Conservation (phyloP, 257 asterid species). For the Primulina eburnea region DNA sequence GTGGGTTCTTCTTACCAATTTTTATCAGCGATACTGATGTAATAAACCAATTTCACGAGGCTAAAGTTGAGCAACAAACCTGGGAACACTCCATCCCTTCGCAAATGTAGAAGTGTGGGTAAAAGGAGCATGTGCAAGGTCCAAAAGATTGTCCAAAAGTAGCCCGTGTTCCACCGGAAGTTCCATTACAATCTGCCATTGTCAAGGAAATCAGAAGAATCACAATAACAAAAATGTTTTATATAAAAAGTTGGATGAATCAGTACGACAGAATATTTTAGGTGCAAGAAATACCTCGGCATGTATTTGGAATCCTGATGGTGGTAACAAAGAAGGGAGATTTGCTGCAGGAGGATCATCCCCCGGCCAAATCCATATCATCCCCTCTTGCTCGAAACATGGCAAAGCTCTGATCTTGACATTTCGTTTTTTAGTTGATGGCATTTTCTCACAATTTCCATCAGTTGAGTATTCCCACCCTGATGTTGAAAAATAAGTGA, state of each 20-base stretch:
- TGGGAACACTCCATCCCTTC: slow-evolving; percentile 96
- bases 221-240: slow-evolving; percentile 5
- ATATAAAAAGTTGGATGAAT: neutral
- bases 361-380: slow-evolving; percentile 99
- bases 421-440: slow-evolving; percentile 68
- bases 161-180: slow-evolving; percentile 96
- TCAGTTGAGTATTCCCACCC: slow-evolving; percentile 96
- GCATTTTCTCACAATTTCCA: slow-evolving; percentile 95
- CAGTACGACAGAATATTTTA: neutral
- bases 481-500: slow-evolving; percentile 31
- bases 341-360: slow-evolving; percentile 77
- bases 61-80: slow-evolving; percentile 33
- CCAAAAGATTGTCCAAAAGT: slow-evolving; percentile 89
- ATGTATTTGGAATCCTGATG: slow-evolving; percentile 84
- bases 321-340: slow-evolving; percentile 76
- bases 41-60: neutral
- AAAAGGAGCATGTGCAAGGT: slow-evolving; percentile 98
- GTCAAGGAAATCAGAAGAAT: slow-evolving; percentile 13
- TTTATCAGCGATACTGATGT: neutral
- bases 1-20: neutral
- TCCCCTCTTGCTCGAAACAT: slow-evolving; percentile 89
- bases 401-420: slow-evolving; percentile 79
- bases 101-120: slow-evolving; percentile 96
- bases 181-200: slow-evolving; percentile 80
- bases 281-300: slow-evolving; percentile 63